phyloP scores from a whole-genome alignment of 2,329 filamentous ascomycete genomes.

The Phyllosticta citriasiana region DNA sequence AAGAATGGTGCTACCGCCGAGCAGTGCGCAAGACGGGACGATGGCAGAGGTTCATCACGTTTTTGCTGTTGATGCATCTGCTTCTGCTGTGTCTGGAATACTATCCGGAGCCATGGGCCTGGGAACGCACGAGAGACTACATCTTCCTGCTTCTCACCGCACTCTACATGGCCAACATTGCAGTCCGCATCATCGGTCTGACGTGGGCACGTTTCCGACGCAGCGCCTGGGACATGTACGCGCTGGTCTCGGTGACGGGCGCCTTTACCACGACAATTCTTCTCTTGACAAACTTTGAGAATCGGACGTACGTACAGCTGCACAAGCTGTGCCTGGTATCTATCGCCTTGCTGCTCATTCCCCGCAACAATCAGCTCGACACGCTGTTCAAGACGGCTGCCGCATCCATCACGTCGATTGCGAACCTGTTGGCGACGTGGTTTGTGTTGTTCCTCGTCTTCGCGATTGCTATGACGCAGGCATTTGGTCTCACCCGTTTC shows the following conservation, averaged over 20 bases:
- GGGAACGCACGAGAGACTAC: slow-evolving; percentile 59
- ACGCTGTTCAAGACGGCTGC: slow-evolving; percentile 98
- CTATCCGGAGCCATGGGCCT: slow-evolving; percentile 61
- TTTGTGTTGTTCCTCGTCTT: slow-evolving; percentile 94
- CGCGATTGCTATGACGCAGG: slow-evolving; percentile 90
- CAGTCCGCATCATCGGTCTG: slow-evolving; percentile 75
- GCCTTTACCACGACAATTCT: slow-evolving; percentile 76
- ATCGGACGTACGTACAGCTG: slow-evolving; percentile 60
- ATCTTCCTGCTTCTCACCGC: slow-evolving; percentile 75
- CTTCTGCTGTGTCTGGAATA: slow-evolving; percentile 77
- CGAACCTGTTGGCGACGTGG: slow-evolving; percentile 91
- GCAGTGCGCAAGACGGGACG: slow-evolving; percentile 88
- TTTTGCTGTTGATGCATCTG: slow-evolving; percentile 71
- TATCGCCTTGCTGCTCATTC: slow-evolving; percentile 81
- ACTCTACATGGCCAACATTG: slow-evolving; percentile 72
- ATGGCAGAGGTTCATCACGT: slow-evolving; percentile 79
- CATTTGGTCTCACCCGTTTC: slow-evolving; percentile 90
- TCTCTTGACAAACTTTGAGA: slow-evolving; percentile 49
- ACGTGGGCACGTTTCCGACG: slow-evolving; percentile 86
- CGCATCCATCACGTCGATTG: slow-evolving; percentile 80
- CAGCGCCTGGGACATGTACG: slow-evolving; percentile 94
- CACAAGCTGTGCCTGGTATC: slow-evolving; percentile 93
- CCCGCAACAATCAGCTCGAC: slow-evolving; percentile 91
- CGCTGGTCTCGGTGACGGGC: slow-evolving; percentile 66
- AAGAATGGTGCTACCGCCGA: slow-evolving; percentile 88